These are phyloP conservation scores for Phytophthora constricta DNA, from an alignment of 352 stramenopile species.

Conservation along the genomic window DNA sequence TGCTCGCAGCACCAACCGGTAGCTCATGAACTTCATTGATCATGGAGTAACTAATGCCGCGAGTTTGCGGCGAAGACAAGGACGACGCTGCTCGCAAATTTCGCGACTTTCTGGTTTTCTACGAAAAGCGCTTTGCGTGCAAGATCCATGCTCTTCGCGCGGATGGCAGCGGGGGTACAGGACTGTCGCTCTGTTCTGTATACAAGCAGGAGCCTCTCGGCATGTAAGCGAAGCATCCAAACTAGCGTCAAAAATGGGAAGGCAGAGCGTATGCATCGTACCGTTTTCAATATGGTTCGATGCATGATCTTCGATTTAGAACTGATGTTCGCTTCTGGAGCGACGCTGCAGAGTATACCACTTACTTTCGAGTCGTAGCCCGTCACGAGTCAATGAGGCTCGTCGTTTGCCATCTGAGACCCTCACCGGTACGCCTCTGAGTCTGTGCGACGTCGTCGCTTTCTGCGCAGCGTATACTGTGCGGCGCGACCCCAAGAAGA, in stretches of 20 bases:
- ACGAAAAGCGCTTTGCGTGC: slow-evolving; percentile 7
- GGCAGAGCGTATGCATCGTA: no score
- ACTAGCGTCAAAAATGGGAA: slow-evolving; percentile 37
- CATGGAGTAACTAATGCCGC: slow-evolving; percentile 19
- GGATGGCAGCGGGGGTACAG: slow-evolving; percentile 31
- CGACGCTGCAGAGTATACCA: slow-evolving; percentile 30
- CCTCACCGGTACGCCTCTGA: neutral
- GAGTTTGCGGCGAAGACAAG: slow-evolving; percentile 21
- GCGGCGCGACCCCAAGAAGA: slow-evolving; percentile 2
- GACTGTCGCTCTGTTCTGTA: slow-evolving; percentile 34
- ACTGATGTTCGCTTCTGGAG: slow-evolving; percentile 32
- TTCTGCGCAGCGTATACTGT: neutral
- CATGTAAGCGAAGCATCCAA: slow-evolving; percentile 30
- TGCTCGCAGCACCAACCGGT: slow-evolving; percentile 6
- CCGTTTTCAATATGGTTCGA: no score
- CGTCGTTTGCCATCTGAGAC: neutral
- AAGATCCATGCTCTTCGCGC: slow-evolving; percentile 8
- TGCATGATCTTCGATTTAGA: slow-evolving; percentile 33
- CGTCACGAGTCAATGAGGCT: neutral
- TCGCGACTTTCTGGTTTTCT: slow-evolving; percentile 9
- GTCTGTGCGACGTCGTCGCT: neutral
- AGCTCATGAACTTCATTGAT: slow-evolving; percentile 31
- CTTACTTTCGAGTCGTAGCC: slow-evolving; percentile 20
- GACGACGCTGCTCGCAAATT: slow-evolving; percentile 14
- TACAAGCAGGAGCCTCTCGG: slow-evolving; percentile 9